A percentile compares a stretch with the other conserved stretches of the same genome.
These are phyloP conservation scores for Daldinia grandis DNA, from an alignment of 495 filamentous ascomycete species.

Conservation along the genomic window DNA sequence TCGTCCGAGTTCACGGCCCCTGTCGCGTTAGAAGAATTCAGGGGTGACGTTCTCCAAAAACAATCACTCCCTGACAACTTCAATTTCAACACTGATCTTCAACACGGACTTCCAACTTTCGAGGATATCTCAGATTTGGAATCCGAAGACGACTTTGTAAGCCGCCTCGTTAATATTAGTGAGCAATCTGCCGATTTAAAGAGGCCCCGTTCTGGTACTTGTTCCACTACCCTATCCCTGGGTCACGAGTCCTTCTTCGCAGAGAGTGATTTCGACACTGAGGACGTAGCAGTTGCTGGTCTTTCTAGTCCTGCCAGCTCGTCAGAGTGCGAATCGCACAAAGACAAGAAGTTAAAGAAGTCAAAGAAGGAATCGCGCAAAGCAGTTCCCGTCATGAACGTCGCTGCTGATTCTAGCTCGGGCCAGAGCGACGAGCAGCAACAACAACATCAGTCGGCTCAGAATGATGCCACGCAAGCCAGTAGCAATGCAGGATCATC, in stretches of 20 bases:
- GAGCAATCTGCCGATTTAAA: conserved; percentile 67
- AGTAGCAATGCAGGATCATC: conserved; percentile 37
- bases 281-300: conserved; percentile 65
- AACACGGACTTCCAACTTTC: conserved; percentile 75
- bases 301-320: conserved; percentile 59
- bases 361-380: conserved; percentile 56
- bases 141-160: conserved; percentile 88
- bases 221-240: conserved; percentile 67
- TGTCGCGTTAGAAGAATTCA: conserved; percentile 71
- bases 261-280: conserved; percentile 79
- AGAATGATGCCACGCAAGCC: conserved; percentile 42
- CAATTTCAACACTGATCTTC: conserved; percentile 61
- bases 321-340: conserved; percentile 55
- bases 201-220: conserved; percentile 80
- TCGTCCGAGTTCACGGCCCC: conserved; percentile 70
- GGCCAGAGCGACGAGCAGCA: conserved; percentile 52
- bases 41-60: conserved; percentile 61
- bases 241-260: conserved; percentile 79
- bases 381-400: conserved; percentile 55
- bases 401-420: conserved; percentile 52
- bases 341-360: conserved; percentile 74
- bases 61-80: conserved; percentile 60
- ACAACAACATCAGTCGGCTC: conserved; percentile 41
- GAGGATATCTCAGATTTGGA: conserved; percentile 91
- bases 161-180: conserved; percentile 74